Evolutionary conservation across 805 yeast genomes (phyloP).

Genomic region (Saturnispora gosingensis): DNA sequence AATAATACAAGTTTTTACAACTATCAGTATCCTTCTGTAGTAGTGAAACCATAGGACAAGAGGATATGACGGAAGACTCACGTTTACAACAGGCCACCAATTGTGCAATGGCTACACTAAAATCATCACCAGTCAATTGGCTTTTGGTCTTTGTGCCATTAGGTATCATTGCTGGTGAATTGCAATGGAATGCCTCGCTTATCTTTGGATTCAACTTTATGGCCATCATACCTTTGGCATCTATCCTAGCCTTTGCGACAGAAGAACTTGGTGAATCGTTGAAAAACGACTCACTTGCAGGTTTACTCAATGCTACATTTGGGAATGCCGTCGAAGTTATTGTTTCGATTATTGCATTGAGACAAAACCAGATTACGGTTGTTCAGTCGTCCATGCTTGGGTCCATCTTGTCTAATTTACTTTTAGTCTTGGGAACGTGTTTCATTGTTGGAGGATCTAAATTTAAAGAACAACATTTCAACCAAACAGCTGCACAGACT

Average conservation of each 20-base stretch:
- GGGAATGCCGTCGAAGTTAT: constrained; percentile 97
- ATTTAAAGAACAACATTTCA: constrained; percentile 77
- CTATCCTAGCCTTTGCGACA: constrained; percentile 83
- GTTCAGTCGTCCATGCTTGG: constrained; percentile 98
- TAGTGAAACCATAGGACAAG: not conserved
- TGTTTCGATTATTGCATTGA: constrained; percentile 84
- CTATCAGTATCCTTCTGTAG: not conserved
- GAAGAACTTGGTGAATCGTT: constrained; percentile 83
- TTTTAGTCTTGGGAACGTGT: constrained; percentile 91
- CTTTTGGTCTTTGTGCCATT: constrained; percentile 80
- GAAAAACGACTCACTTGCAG: constrained; percentile 83
- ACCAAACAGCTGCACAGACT: constrained; percentile 96
- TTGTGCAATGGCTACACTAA: constrained; percentile 10
- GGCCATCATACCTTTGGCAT: constrained; percentile 89
- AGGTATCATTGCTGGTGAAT: constrained; percentile 65
- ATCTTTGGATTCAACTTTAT: constrained; percentile 71
- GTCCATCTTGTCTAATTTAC: constrained; percentile 76
- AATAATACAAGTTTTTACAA: no score
- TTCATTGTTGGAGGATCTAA: constrained; percentile 88
- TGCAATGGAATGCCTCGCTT: constrained; percentile 43
- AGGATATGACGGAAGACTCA: not conserved
- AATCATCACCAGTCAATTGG: constrained; percentile 53
- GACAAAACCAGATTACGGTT: constrained; percentile 78
- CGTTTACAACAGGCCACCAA: not conserved
- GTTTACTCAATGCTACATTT: constrained; percentile 89